Percentiles rank a stretch among this genome's conserved stretches.
Conservation (phyloP, 2,329 filamentous ascomycete genomes). For the Beauveria asiatica region DNA sequence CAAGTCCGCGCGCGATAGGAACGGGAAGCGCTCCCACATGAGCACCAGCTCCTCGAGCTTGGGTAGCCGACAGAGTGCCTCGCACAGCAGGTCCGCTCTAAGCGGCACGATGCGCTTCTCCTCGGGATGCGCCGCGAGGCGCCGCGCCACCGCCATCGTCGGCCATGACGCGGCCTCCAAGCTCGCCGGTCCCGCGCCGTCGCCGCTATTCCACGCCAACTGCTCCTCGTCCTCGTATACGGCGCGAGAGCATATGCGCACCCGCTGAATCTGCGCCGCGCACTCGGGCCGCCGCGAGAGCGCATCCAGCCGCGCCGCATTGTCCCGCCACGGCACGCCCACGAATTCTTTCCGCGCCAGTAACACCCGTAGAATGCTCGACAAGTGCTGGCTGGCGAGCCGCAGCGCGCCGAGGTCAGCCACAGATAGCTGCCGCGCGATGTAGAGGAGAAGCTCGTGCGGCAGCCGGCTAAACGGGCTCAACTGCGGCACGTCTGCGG, state of each 20-base stretch:
- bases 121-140: not conserved
- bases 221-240: constrained; percentile 7
- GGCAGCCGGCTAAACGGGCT: constrained; percentile 20
- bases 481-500: not conserved
- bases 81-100: not conserved
- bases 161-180: not conserved
- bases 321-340: constrained; percentile 35
- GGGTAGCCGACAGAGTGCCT: not conserved
- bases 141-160: not conserved
- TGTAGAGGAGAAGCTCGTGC: constrained; percentile 32
- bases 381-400: constrained; percentile 28
- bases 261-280: constrained; percentile 27
- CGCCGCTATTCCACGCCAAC: not conserved
- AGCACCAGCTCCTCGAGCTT: constrained; percentile 3
- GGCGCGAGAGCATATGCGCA: not conserved
- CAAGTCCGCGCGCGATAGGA: not conserved
- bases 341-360: constrained; percentile 33
- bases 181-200: not conserved
- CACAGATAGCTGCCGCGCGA: constrained; percentile 33
- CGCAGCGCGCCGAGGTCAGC: constrained; percentile 33
- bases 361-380: constrained; percentile 34
- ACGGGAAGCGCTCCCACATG: not conserved
- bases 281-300: constrained; percentile 36
- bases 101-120: not conserved
- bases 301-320: constrained; percentile 34